phyloP scores from a whole-genome alignment of 495 filamentous ascomycete species.

The Oidiodendron maius region DNA sequence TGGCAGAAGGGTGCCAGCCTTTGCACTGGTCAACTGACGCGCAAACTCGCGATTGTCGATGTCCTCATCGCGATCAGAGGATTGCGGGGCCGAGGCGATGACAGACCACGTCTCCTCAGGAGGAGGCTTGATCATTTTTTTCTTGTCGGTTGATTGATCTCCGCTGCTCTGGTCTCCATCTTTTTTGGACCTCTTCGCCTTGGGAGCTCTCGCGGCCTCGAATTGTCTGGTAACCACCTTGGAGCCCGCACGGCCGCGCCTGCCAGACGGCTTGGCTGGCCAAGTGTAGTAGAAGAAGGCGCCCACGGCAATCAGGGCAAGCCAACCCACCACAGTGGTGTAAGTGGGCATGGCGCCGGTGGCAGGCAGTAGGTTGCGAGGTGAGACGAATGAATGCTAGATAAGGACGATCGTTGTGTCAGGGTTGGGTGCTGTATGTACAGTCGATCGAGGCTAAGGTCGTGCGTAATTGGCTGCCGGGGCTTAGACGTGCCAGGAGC shows the following conservation, averaged over 20 bases:
- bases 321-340: slow-evolving; percentile 46
- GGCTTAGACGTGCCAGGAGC: neutral
- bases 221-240: slow-evolving; percentile 5
- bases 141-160: slow-evolving; percentile 12
- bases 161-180: neutral
- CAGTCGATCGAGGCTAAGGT: neutral
- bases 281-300: slow-evolving; percentile 23
- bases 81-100: neutral
- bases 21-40: slow-evolving; percentile 58
- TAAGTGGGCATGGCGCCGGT: slow-evolving; percentile 13
- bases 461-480: neutral
- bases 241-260: neutral
- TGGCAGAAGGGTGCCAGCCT: slow-evolving; percentile 53
- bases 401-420: neutral
- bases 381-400: neutral
- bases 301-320: slow-evolving; percentile 45
- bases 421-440: neutral
- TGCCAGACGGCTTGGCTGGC: slow-evolving; percentile 11
- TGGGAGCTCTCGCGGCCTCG: slow-evolving; percentile 4
- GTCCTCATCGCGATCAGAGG: slow-evolving; percentile 43
- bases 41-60: slow-evolving; percentile 70
- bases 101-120: neutral
- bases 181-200: slow-evolving; percentile 14
- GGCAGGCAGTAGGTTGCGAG: neutral
- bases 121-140: neutral